Base-by-base conservation (phyloP, 2,329 filamentous ascomycete species). In the Sclerotinia minor region DNA sequence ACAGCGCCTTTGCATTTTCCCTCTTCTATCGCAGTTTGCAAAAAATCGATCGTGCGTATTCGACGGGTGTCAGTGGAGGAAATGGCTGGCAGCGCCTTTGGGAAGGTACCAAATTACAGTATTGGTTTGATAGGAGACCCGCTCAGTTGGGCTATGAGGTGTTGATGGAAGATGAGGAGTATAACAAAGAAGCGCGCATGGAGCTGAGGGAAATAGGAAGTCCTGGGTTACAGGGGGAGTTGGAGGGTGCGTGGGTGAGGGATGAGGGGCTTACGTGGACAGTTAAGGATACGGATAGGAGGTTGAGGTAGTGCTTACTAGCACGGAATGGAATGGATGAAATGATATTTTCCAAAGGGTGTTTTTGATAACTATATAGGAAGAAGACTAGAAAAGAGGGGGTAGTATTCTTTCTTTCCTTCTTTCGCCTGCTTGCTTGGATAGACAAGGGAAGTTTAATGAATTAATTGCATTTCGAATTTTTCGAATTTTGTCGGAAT, bases 1-100 rank as follows among this genome's bases (percentile, higher is more conserved):
- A 92, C 69, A 90, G 92, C 38, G 88, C 89, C 11, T 82, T 89
- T 59, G 88, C 89, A 68, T 97, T 92, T 83, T 96, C 72, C n/a
- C 67, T 74, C 7, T 76, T 76, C 58, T 74, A 74, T 54, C 63
- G 70, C 32, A 73, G 73, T 67, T 69, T 76, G 41, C 59, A 65
- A 21, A 68, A 69, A 49, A 74, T 75, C n/a, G 73, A 76, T 61
- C 70, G 70, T n/a, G 73, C 73, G 15, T 76, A 74, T 69, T 67
- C 70, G 2, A 69, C 67, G 32, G 74, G 74, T 21, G 65, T 72
- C 21, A 74, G 72, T 41, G 74, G 74, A 0, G 72, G 69, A 1
- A 74, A 75, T 65, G 74, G 73, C 2, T 75, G 73, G 73, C 73
- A 76, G 53, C 58, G 74, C 64, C 49, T 76, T 9, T 75, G 70